These are phyloP conservation scores for Paraphoma chrysanthemicola DNA, from an alignment of 2,329 filamentous ascomycete genomes.

Conservation along the genomic window DNA sequence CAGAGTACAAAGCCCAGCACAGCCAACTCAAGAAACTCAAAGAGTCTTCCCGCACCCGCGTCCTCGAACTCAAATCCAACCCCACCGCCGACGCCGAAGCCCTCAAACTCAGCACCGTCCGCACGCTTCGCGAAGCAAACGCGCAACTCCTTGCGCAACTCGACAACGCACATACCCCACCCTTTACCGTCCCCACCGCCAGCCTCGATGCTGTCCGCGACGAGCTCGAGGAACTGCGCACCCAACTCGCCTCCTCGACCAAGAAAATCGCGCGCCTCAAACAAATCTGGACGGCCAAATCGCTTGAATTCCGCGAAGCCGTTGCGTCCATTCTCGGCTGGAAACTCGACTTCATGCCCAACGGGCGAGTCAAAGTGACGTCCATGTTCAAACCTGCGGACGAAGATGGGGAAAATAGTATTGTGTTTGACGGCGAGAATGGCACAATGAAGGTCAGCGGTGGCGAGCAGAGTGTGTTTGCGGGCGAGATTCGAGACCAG, in stretches of 20 bases:
- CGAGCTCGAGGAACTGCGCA: constrained; percentile 68
- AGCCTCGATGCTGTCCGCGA: constrained; percentile 78
- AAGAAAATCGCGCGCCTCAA: constrained; percentile 87
- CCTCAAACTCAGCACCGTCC: constrained; percentile 81
- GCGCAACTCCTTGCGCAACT: constrained; percentile 79
- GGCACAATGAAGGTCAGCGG: constrained; percentile 98
- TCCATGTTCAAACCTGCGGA: constrained; percentile 78
- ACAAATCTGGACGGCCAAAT: constrained; percentile 91
- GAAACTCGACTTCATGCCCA: constrained; percentile 96
- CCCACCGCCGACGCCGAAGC: constrained; percentile 86
- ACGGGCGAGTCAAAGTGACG: constrained; percentile 92
- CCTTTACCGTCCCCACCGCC: constrained; percentile 73
- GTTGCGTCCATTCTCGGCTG: constrained; percentile 92
- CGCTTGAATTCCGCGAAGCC: constrained; percentile 92
- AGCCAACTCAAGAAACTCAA: constrained; percentile 74
- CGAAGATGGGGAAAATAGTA: constrained; percentile 65
- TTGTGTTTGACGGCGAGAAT: constrained; percentile 88
- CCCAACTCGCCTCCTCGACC: constrained; percentile 67
- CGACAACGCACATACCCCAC: constrained; percentile 47
- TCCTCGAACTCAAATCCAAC: constrained; percentile 89
- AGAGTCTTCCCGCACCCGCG: constrained; percentile 75
- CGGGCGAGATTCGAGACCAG: constrained; percentile 80
- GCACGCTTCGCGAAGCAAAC: constrained; percentile 82
- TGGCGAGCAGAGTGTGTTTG: constrained; percentile 86
- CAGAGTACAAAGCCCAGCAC: constrained; percentile 74